Percentiles rank a stretch among this genome's conserved stretches.
Conservation (phyloP, 768 basidiomycete genomes). For the Lactifluus volemus region DNA sequence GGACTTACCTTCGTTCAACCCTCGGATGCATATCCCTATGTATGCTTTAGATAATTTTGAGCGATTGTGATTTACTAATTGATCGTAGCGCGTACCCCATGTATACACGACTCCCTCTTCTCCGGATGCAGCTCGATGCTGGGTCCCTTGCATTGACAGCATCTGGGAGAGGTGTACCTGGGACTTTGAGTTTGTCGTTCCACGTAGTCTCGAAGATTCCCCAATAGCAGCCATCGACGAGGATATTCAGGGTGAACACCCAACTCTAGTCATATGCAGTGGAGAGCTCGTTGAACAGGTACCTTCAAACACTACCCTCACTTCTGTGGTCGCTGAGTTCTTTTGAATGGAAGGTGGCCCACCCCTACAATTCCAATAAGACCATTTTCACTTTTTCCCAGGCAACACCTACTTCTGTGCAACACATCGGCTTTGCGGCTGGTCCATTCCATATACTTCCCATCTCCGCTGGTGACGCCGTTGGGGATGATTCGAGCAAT, state of each 20-base stretch:
- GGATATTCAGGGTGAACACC: constrained; percentile 51
- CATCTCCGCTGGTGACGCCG: constrained; percentile 51
- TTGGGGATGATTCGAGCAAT: constrained; percentile 52
- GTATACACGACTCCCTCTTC: constrained; percentile 83
- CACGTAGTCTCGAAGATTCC: constrained; percentile 65
- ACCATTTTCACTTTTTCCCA: constrained; percentile 92
- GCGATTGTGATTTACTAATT: neutral
- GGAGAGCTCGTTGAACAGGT: constrained; percentile 95
- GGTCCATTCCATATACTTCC: constrained; percentile 83
- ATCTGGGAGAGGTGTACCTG: constrained; percentile 96
- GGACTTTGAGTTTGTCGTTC: constrained; percentile 96
- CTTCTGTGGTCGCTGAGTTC: constrained; percentile 8
- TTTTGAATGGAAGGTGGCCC: constrained; percentile 55
- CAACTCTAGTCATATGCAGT: constrained; percentile 86
- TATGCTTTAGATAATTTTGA: constrained; percentile 33
- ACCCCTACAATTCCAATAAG: constrained; percentile 90
- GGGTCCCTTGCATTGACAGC: constrained; percentile 96
- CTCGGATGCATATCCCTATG: constrained; percentile 75
- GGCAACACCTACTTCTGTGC: constrained; percentile 80
- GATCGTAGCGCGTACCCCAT: constrained; percentile 76
- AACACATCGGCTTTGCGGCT: constrained; percentile 92
- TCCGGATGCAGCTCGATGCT: constrained; percentile 89
- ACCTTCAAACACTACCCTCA: constrained; percentile 8
- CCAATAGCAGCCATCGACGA: constrained; percentile 34
- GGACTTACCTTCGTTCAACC: constrained; percentile 81